Evolutionary conservation across 176 grass and related monocot species (phyloP), one percentile per base, ranked within the genome.

Genomic region (Ensete glaucum): DNA sequence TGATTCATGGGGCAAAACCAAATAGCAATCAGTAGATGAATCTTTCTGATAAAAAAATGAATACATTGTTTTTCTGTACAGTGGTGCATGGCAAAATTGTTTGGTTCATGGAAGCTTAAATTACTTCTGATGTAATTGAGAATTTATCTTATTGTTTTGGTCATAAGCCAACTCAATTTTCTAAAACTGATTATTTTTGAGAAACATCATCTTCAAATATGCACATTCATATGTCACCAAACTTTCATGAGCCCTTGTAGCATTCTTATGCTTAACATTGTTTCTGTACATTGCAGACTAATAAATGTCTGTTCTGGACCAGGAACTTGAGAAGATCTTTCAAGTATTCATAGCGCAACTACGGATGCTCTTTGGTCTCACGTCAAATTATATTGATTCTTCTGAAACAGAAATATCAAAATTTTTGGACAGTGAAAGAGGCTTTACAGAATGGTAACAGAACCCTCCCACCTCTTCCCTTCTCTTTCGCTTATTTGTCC

Each of bases 331-430:
- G 82, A 87, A 91, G 68, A 82, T 84, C 23, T 50, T 99, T 56
- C 86, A 94, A 91, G 77, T 93, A 77, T 99, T 99, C 60, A 80
- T 91, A 65, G 95, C 86, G 52, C 95, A 99, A 78, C 69, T 99
- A 62, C 92, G 90, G 82, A 86, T 91, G 54, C 71, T 99, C 60
- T 99, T 99, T 89, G 95, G 95, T 73, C 81, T 99, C 52, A 87
- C 81, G 62, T 81, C 95, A 20, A 87, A 78, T 74, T 85, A 97
- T 82, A 56, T 78, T 79, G 64, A 74, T 75, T 81, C 82, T 76
- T 74, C 75, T 51, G 76, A 80, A 69, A 67, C 81, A 69, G 66
- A 52, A 53, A 27, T 55, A 68, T 78, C 82, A 67, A 94, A 85
- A 76, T 89, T 94, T 83, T n/a, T 94, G 77, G 73, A 75, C 66